Evolutionary conservation across 495 filamentous ascomycete species (phyloP).

Genomic region (Aspergillus bridgeri): DNA sequence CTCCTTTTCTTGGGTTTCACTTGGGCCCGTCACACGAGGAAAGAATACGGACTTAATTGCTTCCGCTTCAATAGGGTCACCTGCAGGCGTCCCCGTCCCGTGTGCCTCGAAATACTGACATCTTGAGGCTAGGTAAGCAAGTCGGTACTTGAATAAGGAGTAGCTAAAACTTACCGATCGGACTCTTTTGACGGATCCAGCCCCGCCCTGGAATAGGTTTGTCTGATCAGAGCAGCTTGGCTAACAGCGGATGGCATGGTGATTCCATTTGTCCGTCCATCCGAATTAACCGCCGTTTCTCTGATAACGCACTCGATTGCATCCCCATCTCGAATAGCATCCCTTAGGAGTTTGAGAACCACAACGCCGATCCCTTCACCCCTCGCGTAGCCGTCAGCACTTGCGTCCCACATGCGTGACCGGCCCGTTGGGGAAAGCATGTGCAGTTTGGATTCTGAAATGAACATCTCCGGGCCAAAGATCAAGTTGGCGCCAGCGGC

Average conservation of each 20-base stretch:
- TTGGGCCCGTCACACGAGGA: not conserved
- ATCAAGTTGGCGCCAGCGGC: conserved; percentile 28
- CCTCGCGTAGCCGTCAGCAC: conserved; percentile 41
- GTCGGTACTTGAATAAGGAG: not conserved
- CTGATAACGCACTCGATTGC: conserved; percentile 32
- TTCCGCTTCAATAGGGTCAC: conserved; percentile 36
- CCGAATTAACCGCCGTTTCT: conserved; percentile 28
- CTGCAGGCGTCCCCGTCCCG: conserved; percentile 51
- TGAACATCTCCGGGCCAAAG: conserved; percentile 17
- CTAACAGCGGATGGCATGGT: conserved; percentile 51
- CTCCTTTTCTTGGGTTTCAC: not conserved
- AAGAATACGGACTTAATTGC: conserved; percentile 42
- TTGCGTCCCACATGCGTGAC: conserved; percentile 29
- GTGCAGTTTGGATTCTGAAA: conserved; percentile 5
- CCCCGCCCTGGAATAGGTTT: conserved; percentile 42
- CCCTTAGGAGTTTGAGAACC: conserved; percentile 29
- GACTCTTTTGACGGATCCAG: conserved; percentile 18
- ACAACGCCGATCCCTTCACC: conserved; percentile 38
- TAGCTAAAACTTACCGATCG: not conserved
- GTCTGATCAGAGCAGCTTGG: conserved; percentile 47
- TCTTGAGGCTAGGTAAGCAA: not conserved
- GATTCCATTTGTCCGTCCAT: conserved; percentile 45
- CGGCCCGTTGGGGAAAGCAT: conserved; percentile 16
- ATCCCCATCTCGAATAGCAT: conserved; percentile 28
- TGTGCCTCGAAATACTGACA: conserved; percentile 19